Conservation (phyloP, 371 early-diverging fungal species). For the Mucor velutinosus region DNA sequence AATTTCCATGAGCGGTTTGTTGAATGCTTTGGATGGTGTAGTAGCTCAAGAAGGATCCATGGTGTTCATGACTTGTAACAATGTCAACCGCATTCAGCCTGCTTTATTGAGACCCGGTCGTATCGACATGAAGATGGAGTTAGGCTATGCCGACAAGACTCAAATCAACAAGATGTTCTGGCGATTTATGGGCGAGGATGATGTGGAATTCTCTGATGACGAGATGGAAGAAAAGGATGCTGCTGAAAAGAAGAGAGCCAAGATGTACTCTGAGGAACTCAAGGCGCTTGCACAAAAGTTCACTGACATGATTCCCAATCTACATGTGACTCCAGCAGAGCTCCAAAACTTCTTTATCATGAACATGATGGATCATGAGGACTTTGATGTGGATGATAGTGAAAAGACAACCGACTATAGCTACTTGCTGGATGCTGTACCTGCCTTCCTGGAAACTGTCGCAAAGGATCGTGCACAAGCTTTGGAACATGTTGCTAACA, state of each 20-base stretch:
- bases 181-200: conserved; percentile 36
- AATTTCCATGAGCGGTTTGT: conserved; percentile 88
- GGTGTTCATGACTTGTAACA: conserved; percentile 96
- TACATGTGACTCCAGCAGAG: conserved; percentile 53
- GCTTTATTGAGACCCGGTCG: conserved; percentile 97
- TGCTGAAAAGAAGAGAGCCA: background rate
- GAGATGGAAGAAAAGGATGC: background rate
- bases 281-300: conserved; percentile 11
- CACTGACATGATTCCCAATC: conserved; percentile 33
- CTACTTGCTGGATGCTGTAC: conserved; percentile 23
- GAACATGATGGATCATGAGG: conserved; percentile 25
- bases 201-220: background rate
- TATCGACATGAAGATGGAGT: conserved; percentile 83
- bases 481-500: conserved; percentile 5
- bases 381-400: background rate
- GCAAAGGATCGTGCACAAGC: conserved; percentile 30
- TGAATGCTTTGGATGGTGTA: conserved; percentile 96
- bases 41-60: conserved; percentile 87
- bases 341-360: conserved; percentile 46
- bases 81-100: conserved; percentile 89
- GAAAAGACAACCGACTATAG: conserved; percentile 1
- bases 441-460: conserved; percentile 24
- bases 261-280: background rate
- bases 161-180: conserved; percentile 66
- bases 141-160: conserved; percentile 74